These are phyloP conservation scores for Scopulariopsis brevicaulis DNA, from an alignment of 2,329 filamentous ascomycete species.

Conservation along the genomic window DNA sequence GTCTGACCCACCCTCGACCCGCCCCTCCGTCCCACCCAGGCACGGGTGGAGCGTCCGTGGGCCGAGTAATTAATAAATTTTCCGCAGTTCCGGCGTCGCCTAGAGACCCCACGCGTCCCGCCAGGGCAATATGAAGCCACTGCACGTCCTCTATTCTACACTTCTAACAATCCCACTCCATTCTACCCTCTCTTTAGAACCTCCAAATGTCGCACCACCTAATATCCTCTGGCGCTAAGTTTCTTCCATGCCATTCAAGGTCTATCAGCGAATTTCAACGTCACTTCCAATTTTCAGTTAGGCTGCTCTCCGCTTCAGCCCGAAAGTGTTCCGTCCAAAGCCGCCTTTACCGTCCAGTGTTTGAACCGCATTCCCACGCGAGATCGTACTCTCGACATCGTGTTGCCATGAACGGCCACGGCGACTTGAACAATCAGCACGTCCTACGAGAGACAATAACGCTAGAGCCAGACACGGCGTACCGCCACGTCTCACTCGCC, in stretches of 20 bases:
- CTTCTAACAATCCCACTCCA: neutral
- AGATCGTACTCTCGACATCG: neutral
- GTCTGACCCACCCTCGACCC: too few relatives aligned
- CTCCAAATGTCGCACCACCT: neutral
- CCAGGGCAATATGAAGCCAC: neutral
- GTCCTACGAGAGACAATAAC: constrained; percentile 11
- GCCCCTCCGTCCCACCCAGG: too few relatives aligned
- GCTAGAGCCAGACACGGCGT: constrained; percentile 11
- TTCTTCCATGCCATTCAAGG: neutral
- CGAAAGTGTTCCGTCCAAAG: neutral
- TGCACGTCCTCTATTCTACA: neutral
- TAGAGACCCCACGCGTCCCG: neutral
- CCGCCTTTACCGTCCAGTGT: neutral
- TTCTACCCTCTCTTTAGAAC: neutral
- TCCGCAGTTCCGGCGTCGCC: neutral
- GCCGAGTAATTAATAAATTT: too few relatives aligned
- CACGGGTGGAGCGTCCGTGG: too few relatives aligned
- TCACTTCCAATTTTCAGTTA: neutral
- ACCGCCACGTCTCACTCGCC: constrained; percentile 23
- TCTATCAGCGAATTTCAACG: neutral
- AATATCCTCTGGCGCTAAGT: neutral
- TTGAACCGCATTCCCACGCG: neutral
- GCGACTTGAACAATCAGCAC: constrained; percentile 20
- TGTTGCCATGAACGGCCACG: constrained; percentile 13
- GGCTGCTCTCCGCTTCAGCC: neutral